Conservation (phyloP, 23 red algal genomes). For the Gracilaria domingensis region DNA sequence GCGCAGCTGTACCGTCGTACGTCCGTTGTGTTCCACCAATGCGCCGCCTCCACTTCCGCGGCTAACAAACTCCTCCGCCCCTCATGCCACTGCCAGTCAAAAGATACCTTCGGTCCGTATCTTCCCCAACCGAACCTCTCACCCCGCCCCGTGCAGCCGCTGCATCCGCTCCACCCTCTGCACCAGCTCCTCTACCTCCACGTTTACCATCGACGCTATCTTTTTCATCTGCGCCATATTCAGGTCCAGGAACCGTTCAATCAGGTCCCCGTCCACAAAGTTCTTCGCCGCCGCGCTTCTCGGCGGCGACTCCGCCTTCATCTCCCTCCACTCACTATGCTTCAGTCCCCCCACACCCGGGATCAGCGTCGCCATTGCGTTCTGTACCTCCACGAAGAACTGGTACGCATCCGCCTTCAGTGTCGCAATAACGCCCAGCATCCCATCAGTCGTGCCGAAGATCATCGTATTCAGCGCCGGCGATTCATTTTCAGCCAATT, state of each 20-base stretch:
- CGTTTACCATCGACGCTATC: constrained; percentile 82
- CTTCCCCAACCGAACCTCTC: too few relatives aligned
- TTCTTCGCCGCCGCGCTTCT: constrained; percentile 55
- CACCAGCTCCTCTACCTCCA: constrained; percentile 81
- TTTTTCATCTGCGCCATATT: constrained; percentile 78
- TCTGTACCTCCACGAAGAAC: constrained; percentile 84
- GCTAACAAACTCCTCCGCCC: too few relatives aligned
- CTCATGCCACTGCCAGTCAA: too few relatives aligned
- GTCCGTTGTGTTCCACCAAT: neutral
- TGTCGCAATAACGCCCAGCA: constrained; percentile 87
- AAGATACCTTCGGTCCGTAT: too few relatives aligned
- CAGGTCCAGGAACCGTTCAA: constrained; percentile 95
- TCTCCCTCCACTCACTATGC: constrained; percentile 90
- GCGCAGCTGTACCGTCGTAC: neutral
- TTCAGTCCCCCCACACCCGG: constrained; percentile 88
- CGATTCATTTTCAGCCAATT: constrained; percentile 69
- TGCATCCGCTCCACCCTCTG: constrained; percentile 87
- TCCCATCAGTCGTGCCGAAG: constrained; percentile 89
- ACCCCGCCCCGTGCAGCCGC: constrained; percentile 81
- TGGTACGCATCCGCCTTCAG: constrained; percentile 72
- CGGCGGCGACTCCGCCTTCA: constrained; percentile 60
- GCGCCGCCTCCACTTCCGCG: neutral
- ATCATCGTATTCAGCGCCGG: constrained; percentile 64
- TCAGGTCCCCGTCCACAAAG: constrained; percentile 96
- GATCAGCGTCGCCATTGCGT: constrained; percentile 84